Evolutionary conservation across 768 basidiomycete genomes (phyloP).

Genomic region (Solioccasus polychromus): DNA sequence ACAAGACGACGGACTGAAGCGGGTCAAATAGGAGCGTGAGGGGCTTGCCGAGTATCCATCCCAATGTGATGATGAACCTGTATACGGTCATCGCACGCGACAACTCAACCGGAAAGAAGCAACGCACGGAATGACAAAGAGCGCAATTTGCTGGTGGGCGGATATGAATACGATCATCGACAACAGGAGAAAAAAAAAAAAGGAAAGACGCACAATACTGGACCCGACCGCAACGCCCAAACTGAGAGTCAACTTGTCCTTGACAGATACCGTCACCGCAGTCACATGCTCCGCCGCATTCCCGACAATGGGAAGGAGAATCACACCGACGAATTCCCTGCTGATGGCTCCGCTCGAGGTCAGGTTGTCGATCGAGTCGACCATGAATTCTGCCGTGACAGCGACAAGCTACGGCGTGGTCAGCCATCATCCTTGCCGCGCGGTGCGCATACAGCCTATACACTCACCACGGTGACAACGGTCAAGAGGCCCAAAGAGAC

Average conservation of each 20-base stretch:
- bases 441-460: neutral
- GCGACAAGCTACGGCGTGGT: conserved; percentile 46
- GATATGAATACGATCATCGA: neutral
- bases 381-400: conserved; percentile 63
- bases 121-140: conserved; percentile 63
- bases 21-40: conserved; percentile 84
- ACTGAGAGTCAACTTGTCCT: conserved; percentile 84
- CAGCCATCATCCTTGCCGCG: neutral
- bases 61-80: conserved; percentile 73
- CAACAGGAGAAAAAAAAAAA: neutral
- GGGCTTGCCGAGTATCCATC: conserved; percentile 78
- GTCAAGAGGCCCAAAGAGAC: conserved; percentile 53
- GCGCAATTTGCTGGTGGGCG: conserved; percentile 59
- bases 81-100: conserved; percentile 8
- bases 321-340: conserved; percentile 83
- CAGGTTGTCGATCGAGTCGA: conserved; percentile 78
- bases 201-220: conserved; percentile 56
- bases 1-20: conserved; percentile 56
- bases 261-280: conserved; percentile 88
- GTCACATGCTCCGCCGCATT: conserved; percentile 92
- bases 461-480: conserved; percentile 59
- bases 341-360: conserved; percentile 54
- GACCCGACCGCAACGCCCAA: conserved; percentile 89
- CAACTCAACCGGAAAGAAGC: neutral
- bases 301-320: conserved; percentile 88